Evolutionary conservation across 192 early-diverging fungal species (phyloP), one percentile per base, ranked within the genome.

Genomic region (Coemansia sp.): DNA sequence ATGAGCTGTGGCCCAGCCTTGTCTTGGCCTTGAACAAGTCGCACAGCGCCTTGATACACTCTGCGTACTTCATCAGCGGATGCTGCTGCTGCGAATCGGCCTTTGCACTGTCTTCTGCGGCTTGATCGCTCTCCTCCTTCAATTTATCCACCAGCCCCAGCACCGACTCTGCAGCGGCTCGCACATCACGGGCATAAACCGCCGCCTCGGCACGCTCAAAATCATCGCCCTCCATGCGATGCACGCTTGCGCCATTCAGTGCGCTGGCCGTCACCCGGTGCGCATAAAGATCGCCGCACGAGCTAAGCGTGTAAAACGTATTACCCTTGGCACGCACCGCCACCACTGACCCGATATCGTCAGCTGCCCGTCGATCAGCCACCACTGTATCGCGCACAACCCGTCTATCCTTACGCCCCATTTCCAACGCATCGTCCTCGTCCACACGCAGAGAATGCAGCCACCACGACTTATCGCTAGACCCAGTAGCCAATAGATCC

Each of bases 401-500:
- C 56, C 30, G 63, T 14, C 10, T 32, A 31, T 32, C 29, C 56
- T 7, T 32, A 7, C 29, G 12, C 16, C 17, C 42, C 14, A 16
- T 3, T 12, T 8, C 10, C 42, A 16, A 45, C 42, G 42, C 14
- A 59, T 3, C 67, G 12, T 32, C 28, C 38, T 25, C 38, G 1
- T 34, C 60, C 0, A 56, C 51, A 20, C 74, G 72, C 66, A 84
- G 52, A 18, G 84, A 59, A 71, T 87, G 89, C 30, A 87, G 77
- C 57, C 87, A 77, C 77, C 84, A 85, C 22, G 83, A 59, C 22
- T 80, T 60, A 70, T 90, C 89, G 59, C 73, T 72, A 20, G 85
- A 82, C 1, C 82, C 89, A 0, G 86, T 88, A 0, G 88, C 42
- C 36, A 92, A 51, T 29, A 89, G 72, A 30, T 91, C 88, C 34